A percentile compares a stretch with the other conserved stretches of the same genome.
Conservation (phyloP, 345 rosid species). For the Schrenkiella parvula region DNA sequence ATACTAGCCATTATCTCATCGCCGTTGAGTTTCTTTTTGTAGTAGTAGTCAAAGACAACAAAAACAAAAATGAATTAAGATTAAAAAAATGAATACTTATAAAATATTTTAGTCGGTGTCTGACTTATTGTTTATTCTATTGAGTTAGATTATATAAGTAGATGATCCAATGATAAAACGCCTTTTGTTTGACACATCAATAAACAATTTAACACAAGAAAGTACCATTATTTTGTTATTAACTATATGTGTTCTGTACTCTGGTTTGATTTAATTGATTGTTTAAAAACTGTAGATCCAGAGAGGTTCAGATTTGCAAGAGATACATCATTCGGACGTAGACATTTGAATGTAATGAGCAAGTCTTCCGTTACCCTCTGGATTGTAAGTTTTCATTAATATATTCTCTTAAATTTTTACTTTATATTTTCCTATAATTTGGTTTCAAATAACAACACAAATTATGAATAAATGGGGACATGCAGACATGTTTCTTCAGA, state of each 20-base stretch:
- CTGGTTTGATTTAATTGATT: background rate
- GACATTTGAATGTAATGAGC: conserved; percentile 81
- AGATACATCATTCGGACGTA: conserved; percentile 86
- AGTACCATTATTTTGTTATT: background rate
- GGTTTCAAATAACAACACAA: background rate
- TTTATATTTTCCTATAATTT: background rate
- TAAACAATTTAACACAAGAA: conserved; percentile 7
- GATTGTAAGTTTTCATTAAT: conserved; percentile 56
- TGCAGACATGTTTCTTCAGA: conserved; percentile 88
- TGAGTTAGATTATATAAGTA: background rate
- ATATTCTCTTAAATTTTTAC: background rate
- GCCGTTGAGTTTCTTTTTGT: background rate
- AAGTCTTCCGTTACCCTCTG: conserved; percentile 57
- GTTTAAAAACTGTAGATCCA: conserved; percentile 54
- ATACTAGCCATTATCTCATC: background rate
- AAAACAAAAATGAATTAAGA: background rate
- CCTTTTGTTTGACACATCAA: conserved; percentile 20
- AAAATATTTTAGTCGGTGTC: background rate
- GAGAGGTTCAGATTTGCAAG: conserved; percentile 94
- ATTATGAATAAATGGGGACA: background rate
- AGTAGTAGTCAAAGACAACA: background rate
- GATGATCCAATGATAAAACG: background rate
- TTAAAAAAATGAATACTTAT: background rate
- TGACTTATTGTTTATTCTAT: conserved; percentile 3
- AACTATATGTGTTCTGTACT: background rate